Evolutionary conservation across 2,329 filamentous ascomycete species (phyloP).

Genomic region (Paraconiothyrium brasiliense): DNA sequence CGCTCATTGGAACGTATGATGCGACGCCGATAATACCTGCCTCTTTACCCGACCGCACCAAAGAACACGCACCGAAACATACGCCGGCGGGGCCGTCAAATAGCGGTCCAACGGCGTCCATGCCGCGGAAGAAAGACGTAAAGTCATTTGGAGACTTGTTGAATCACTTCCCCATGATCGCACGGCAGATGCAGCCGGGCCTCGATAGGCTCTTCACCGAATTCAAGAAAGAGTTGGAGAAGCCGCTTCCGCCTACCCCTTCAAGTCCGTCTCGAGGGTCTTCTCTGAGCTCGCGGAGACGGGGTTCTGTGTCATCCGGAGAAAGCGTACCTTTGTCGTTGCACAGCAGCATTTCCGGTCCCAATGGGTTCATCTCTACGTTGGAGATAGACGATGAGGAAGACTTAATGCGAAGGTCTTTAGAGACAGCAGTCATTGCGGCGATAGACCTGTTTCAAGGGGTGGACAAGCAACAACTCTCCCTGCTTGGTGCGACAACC

Average conservation of each 20-base stretch:
- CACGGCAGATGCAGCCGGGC: conserved; percentile 92
- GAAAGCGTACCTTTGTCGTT: conserved; percentile 48
- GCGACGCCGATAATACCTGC: conserved; percentile 77
- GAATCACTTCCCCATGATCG: conserved; percentile 93
- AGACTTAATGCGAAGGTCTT: conserved; percentile 83
- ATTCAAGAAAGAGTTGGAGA: conserved; percentile 85
- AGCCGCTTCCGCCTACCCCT: conserved; percentile 79
- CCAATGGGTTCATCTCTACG: conserved; percentile 51
- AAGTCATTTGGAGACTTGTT: conserved; percentile 90
- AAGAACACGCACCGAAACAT: conserved; percentile 21
- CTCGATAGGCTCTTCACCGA: conserved; percentile 90
- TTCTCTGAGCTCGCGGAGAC: conserved; percentile 44
- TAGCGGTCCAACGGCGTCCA: conserved; percentile 47
- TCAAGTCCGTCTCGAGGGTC: conserved; percentile 51
- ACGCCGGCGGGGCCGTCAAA: conserved; percentile 28
- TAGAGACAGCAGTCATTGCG: conserved; percentile 90
- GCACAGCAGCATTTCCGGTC: conserved; percentile 48
- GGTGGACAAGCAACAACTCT: conserved; percentile 95
- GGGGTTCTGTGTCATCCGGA: conserved; percentile 47
- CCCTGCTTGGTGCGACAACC: conserved; percentile 88
- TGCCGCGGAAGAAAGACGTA: conserved; percentile 85
- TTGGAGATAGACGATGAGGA: conserved; percentile 87
- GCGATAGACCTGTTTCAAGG: conserved; percentile 96
- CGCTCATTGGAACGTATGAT: conserved; percentile 85
- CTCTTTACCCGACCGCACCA: conserved; percentile 32